Evolutionary conservation across 108 stramenopile species (phyloP).

Genomic region (Fistulifera pelliculosa): DNA sequence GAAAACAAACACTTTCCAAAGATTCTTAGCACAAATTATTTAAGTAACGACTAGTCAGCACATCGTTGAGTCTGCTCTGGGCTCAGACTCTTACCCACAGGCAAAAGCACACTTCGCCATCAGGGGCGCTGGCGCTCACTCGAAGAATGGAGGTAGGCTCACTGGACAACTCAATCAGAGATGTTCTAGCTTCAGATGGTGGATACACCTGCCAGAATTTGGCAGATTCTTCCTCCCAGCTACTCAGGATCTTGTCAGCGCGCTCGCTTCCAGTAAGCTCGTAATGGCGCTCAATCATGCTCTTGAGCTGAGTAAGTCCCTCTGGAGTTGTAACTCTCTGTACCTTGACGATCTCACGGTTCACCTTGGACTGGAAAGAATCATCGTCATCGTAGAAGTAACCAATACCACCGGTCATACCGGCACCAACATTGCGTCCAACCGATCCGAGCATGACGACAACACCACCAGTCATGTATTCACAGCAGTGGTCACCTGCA

Average conservation of each 20-base stretch:
- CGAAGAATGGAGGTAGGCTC: slow-evolving; percentile 17
- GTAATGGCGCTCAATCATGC: slow-evolving; percentile 83
- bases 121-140: slow-evolving; percentile 72
- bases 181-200: slow-evolving; percentile 61
- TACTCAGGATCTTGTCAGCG: slow-evolving; percentile 75
- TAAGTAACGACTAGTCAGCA: slow-evolving; percentile 44
- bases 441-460: slow-evolving; percentile 90
- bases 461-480: slow-evolving; percentile 98
- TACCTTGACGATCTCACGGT: slow-evolving; percentile 82
- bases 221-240: slow-evolving; percentile 70
- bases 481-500: slow-evolving; percentile 95
- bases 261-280: slow-evolving; percentile 82
- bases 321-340: slow-evolving; percentile 60
- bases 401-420: slow-evolving; percentile 97
- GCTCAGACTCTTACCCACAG: slow-evolving; percentile 56
- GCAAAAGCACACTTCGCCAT: slow-evolving; percentile 80
- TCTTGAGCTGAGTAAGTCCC: slow-evolving; percentile 69
- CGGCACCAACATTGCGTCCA: slow-evolving; percentile 97
- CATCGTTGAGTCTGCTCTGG: slow-evolving; percentile 77
- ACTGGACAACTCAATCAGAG: slow-evolving; percentile 37
- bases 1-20: neutral
- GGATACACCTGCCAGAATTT: slow-evolving; percentile 91
- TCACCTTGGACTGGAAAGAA: slow-evolving; percentile 73
- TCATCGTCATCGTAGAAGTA: slow-evolving; percentile 89
- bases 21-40: neutral